A percentile compares a stretch with the other conserved stretches of the same genome.
phyloP scores from a whole-genome alignment of 2,329 filamentous ascomycete species.

The Xylariaceae sp. region DNA sequence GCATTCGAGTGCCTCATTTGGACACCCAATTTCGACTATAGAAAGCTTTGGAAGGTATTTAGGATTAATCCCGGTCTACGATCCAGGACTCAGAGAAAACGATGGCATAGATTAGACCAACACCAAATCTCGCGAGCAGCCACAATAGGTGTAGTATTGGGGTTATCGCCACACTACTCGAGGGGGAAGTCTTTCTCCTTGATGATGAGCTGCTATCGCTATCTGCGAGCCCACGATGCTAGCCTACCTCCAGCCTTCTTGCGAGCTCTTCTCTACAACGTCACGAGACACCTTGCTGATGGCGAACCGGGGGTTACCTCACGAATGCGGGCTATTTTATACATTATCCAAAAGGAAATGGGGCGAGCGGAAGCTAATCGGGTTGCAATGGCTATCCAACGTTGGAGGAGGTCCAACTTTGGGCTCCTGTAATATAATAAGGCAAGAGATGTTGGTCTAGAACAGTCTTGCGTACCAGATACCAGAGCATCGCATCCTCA shows the following conservation, averaged over 20 bases:
- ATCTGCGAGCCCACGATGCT: conserved; percentile 35
- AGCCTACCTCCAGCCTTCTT: conserved; percentile 35
- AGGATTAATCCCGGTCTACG: conserved; percentile 7
- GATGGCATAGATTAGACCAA: background rate
- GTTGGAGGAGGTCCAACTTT: conserved; percentile 31
- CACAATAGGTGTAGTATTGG: conserved; percentile 29
- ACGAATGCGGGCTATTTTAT: conserved; percentile 46
- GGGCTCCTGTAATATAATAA: background rate
- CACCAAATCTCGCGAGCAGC: conserved; percentile 20
- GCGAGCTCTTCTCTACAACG: conserved; percentile 41
- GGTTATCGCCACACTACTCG: conserved; percentile 30
- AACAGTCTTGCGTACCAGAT: background rate
- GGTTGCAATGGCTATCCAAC: conserved; percentile 26
- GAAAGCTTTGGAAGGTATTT: conserved; percentile 26
- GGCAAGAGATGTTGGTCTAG: background rate
- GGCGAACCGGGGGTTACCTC: conserved; percentile 42
- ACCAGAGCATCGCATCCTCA: conserved; percentile 6
- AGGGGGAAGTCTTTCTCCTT: conserved; percentile 37
- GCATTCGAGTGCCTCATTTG: conserved; percentile 28
- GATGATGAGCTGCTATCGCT: conserved; percentile 41
- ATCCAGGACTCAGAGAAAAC: background rate
- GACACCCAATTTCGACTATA: conserved; percentile 21
- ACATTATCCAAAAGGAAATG: conserved; percentile 37
- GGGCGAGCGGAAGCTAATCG: conserved; percentile 35
- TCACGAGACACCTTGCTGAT: conserved; percentile 45